Evolutionary conservation across 257 asterid species (phyloP), one percentile per base, ranked within the genome.

Genomic region (Solanum appendiculatum): DNA sequence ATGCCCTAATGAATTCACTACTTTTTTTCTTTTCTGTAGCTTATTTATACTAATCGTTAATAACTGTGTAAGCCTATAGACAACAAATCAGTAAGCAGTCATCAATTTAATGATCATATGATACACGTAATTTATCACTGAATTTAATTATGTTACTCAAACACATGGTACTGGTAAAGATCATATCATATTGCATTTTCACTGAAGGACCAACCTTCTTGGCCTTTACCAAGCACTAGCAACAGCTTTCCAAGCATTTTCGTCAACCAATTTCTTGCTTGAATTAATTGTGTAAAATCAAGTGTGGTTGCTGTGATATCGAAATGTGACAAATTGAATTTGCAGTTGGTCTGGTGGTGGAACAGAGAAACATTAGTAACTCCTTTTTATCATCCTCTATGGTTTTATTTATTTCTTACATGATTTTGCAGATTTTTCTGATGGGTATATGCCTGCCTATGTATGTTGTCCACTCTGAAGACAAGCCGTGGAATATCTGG

Each of bases 381-480:
- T 25, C 60, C 60, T 77, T 7, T 77, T 7, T 77, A 77, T 75
- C 58, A 40, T 40, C 4, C 83, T n/a, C 9, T 77, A 42, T 14
- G 63, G 14, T 42, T 18, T 77, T 42, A 16, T 42, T n/a, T 77
- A 42, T 25, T 42, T 77, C 42, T 42, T 39, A 77, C 63, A 15
- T 77, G 63, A 34, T 46, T 74, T 23, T 88, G 85, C 94, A 95
- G 98, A 93, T 94, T 27, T 95, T 97, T 15, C 92, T 95, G 58
- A 92, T 97, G 91, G 98, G 98, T 42, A 91, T 93, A 92, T 93
- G 97, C 93, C 84, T 94, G 89, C 98, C 99, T 25, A 89, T 97
- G 86, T 95, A 94, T 56, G 86, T 90, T 82, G 92, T 97, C 82
- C 98, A 95, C 90, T 88, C 93, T 1, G 93, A 87, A 84, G 86